Evolutionary conservation across 1,139 yeast genomes (phyloP).

Genomic region (Yamadazyma aaseri): DNA sequence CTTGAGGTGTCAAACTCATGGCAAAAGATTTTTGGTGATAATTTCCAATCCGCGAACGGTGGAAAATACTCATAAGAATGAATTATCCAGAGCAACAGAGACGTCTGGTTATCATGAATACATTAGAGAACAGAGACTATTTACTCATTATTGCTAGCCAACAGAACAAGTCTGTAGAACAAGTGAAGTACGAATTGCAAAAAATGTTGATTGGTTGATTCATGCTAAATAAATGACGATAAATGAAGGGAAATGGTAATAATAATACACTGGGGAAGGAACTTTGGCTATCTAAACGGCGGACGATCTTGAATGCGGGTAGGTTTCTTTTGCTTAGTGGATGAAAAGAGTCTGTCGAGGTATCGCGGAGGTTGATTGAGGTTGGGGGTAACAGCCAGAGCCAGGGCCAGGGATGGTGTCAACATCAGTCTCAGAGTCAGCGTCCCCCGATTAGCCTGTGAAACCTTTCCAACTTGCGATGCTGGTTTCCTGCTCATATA

Average conservation of each 20-base stretch:
- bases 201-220: slow-evolving; percentile 15
- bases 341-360: slow-evolving; percentile 35
- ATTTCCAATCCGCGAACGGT: slow-evolving; percentile 1
- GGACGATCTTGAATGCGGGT: slow-evolving; percentile 18
- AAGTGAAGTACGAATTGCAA: slow-evolving; percentile 41
- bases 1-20: slow-evolving; percentile 47
- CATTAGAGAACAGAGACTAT: slow-evolving; percentile 45
- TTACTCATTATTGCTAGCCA: slow-evolving; percentile 43
- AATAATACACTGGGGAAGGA: too few relatives aligned
- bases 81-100: slow-evolving; percentile 40
- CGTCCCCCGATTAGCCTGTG: too few relatives aligned
- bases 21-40: too few relatives aligned
- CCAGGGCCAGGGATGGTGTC: too few relatives aligned
- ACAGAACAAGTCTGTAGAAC: slow-evolving; percentile 43
- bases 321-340: slow-evolving; percentile 8
- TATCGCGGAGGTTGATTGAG: slow-evolving; percentile 47
- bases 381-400: too few relatives aligned
- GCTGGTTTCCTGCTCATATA: slow-evolving; percentile 1
- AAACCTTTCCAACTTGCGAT: too few relatives aligned
- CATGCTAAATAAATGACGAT: background rate
- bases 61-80: too few relatives aligned
- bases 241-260: too few relatives aligned
- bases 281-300: slow-evolving; percentile 19
- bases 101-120: slow-evolving; percentile 39
- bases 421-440: too few relatives aligned